These are phyloP conservation scores for Handroanthus guayacan DNA, from an alignment of 257 asterid genomes.

Conservation along the genomic window DNA sequence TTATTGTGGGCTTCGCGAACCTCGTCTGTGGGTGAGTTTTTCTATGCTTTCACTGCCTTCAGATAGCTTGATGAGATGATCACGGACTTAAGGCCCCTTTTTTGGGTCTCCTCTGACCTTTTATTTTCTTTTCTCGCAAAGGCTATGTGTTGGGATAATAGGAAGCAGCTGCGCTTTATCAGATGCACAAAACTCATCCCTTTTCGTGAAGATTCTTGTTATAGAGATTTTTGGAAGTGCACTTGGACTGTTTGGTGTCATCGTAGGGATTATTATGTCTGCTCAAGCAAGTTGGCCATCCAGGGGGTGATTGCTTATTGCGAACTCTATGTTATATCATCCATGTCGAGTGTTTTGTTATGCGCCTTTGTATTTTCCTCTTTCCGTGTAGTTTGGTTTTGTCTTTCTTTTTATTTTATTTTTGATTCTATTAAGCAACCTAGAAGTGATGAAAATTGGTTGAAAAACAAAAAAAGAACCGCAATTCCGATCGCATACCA, in stretches of 20 bases:
- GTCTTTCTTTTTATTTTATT: conserved; percentile 23
- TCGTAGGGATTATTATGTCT: conserved; percentile 98
- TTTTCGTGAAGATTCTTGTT: conserved; percentile 95
- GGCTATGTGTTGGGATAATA: conserved; percentile 95
- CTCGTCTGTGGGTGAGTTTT: conserved; percentile 94
- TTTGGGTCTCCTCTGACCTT: conserved; percentile 15
- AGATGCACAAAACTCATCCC: conserved; percentile 97
- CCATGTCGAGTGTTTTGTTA: conserved; percentile 33
- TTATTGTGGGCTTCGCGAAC: conserved; percentile 97
- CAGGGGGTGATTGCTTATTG: conserved; percentile 46
- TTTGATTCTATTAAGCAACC: conserved; percentile 34
- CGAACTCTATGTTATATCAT: neutral
- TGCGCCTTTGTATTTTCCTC: conserved; percentile 17
- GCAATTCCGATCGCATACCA: conserved; percentile 22
- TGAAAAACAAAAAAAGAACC: conserved; percentile 26
- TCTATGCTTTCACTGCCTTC: neutral
- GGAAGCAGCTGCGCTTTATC: conserved; percentile 99
- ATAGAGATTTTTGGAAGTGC: conserved; percentile 99
- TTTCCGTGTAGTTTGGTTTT: conserved; percentile 15
- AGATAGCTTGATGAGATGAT: conserved; percentile 4
- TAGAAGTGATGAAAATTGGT: conserved; percentile 32
- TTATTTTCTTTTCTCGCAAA: conserved; percentile 37
- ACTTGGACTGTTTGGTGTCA: conserved; percentile 94
- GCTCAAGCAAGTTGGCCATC: conserved; percentile 99
- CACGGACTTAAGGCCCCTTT: conserved; percentile 15